A percentile compares a stretch with the other conserved stretches of the same genome.
phyloP scores from a whole-genome alignment of 177 flowering plant genomes.

The Vitis hybrid region DNA sequence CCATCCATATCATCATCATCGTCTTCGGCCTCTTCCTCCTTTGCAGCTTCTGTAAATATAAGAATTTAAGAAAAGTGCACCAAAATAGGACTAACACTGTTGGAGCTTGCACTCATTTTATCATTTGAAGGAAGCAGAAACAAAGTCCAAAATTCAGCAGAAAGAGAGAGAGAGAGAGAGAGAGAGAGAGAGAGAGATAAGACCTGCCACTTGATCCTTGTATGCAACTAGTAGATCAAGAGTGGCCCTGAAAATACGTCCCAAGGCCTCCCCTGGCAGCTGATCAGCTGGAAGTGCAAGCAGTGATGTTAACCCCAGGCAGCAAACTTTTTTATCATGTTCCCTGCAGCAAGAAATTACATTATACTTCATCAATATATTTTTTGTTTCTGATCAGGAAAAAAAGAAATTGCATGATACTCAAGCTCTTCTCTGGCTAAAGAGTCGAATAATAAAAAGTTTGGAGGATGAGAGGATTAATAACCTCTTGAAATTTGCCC shows the following conservation, averaged over 20 bases:
- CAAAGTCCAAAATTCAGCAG: background rate
- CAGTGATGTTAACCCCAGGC: constrained; percentile 91
- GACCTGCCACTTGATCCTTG: constrained; percentile 98
- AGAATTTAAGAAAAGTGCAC: background rate
- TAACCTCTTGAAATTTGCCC: constrained; percentile 84
- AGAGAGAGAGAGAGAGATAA: constrained; percentile 1
- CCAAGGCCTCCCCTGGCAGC: constrained; percentile 77
- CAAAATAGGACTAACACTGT: background rate
- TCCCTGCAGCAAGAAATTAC: constrained; percentile 52
- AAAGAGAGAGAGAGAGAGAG: background rate
- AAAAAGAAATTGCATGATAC: background rate
- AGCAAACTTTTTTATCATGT: constrained; percentile 96
- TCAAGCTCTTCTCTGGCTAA: background rate
- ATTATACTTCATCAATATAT: background rate
- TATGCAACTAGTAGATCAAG: constrained; percentile 90
- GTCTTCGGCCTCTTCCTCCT: constrained; percentile 68
- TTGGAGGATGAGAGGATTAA: background rate
- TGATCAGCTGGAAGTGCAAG: constrained; percentile 78
- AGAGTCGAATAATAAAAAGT: no score
- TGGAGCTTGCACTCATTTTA: background rate
- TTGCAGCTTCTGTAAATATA: constrained; percentile 62
- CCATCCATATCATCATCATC: constrained; percentile 87
- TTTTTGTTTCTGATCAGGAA: no score
- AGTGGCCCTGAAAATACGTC: constrained; percentile 78
- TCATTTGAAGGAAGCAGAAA: background rate